A percentile compares a stretch with the other conserved stretches of the same genome.
phyloP scores from a whole-genome alignment of 257 asterid genomes.

The Gardenia jasminoides region DNA sequence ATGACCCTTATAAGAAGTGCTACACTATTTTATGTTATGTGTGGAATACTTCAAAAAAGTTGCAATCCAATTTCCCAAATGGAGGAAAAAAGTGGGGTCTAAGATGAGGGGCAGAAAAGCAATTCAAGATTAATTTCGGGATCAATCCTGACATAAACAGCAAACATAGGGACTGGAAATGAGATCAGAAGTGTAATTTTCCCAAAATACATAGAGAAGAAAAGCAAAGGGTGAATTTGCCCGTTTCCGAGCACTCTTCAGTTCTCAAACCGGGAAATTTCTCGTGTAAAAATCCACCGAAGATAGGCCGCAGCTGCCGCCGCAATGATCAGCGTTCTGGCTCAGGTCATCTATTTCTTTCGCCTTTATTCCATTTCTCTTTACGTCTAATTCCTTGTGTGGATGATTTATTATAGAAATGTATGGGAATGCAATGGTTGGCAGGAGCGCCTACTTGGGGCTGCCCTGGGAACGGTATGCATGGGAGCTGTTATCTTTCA shows the following conservation, averaged over 20 bases:
- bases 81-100: too few species aligned
- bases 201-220: not conserved
- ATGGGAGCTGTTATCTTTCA: conserved; percentile 56
- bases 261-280: not conserved
- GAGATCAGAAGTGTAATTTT: not conserved
- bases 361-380: not conserved
- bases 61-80: too few species aligned
- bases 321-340: conserved; percentile 75
- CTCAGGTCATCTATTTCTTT: conserved; percentile 49
- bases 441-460: conserved; percentile 91
- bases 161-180: not conserved
- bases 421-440: not conserved
- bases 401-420: not conserved
- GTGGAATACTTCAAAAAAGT: too few species aligned
- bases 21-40: too few species aligned
- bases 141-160: not conserved
- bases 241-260: not conserved
- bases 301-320: not conserved
- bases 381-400: not conserved
- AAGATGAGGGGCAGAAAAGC: not conserved
- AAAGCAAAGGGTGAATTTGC: not conserved
- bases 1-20: too few species aligned
- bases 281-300: not conserved
- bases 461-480: conserved; percentile 59
- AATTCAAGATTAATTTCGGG: not conserved